phyloP scores from a whole-genome alignment of 495 filamentous ascomycete genomes.

The Penicillium fimorum region DNA sequence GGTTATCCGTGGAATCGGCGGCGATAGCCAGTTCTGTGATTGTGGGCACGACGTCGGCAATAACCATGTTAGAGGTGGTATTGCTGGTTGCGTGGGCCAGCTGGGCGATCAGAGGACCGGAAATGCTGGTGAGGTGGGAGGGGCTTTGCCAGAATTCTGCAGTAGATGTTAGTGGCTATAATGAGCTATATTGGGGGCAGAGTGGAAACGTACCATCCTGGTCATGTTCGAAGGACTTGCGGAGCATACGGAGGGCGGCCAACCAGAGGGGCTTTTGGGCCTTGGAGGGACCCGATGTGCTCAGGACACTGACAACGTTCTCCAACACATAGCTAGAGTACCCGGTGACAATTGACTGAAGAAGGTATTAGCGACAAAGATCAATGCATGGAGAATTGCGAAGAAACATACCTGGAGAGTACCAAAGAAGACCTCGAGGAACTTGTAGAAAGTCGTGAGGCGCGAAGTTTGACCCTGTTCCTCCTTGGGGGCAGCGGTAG shows the following conservation, averaged over 20 bases:
- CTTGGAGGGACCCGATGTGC: constrained; percentile 45
- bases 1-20: constrained; percentile 78
- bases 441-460: constrained; percentile 70
- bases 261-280: constrained; percentile 58
- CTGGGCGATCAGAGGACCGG: constrained; percentile 64
- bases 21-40: constrained; percentile 76
- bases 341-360: constrained; percentile 80
- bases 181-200: not conserved
- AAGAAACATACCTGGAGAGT: constrained; percentile 63
- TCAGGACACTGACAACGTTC: constrained; percentile 62
- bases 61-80: constrained; percentile 37
- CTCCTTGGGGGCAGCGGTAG: constrained; percentile 56
- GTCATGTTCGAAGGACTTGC: constrained; percentile 76
- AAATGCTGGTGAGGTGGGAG: constrained; percentile 71
- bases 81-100: constrained; percentile 55
- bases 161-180: constrained; percentile 9
- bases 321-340: constrained; percentile 87
- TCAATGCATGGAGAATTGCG: not conserved
- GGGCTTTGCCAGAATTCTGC: constrained; percentile 86
- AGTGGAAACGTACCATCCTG: constrained; percentile 52
- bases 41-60: constrained; percentile 49
- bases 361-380: constrained; percentile 5
- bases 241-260: constrained; percentile 64
- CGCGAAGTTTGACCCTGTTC: constrained; percentile 52
- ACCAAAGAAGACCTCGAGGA: constrained; percentile 74